phyloP scores from a whole-genome alignment of 1,284 basidiomycete genomes.

The Trichosporon sp. region DNA sequence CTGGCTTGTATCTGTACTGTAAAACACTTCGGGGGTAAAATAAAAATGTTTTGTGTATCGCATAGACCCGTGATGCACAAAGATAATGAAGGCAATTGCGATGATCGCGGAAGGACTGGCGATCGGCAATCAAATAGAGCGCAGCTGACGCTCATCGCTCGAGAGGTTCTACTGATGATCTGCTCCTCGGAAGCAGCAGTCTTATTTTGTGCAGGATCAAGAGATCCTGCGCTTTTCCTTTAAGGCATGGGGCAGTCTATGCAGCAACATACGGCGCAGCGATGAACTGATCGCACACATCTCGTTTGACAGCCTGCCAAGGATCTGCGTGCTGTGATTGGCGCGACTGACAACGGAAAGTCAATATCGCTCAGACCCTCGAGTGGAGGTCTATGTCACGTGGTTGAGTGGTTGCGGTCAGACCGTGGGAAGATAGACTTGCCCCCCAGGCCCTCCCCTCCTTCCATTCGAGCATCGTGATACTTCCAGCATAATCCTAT shows the following conservation, averaged over 20 bases:
- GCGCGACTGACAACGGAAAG: neutral
- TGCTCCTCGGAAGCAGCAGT: no score
- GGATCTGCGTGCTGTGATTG: neutral
- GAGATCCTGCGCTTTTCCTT: no score
- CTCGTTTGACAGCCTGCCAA: no score
- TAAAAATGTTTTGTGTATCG: constrained; percentile 1
- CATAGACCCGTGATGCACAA: constrained; percentile 3
- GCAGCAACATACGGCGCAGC: no score
- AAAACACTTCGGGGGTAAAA: constrained; percentile 1
- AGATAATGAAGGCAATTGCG: neutral
- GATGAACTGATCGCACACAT: no score
- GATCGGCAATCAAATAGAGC: no score
- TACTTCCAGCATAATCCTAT: constrained; percentile 3
- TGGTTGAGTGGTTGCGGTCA: neutral
- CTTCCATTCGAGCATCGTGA: constrained; percentile 1
- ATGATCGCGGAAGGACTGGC: no score
- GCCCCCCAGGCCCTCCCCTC: neutral
- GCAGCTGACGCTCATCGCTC: no score
- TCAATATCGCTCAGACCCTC: neutral
- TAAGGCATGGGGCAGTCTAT: no score
- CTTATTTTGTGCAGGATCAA: no score
- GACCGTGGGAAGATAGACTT: neutral
- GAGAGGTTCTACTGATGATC: no score
- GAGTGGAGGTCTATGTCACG: neutral
- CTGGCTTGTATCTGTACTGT: constrained; percentile 4